A percentile compares a stretch with the other conserved stretches of the same genome.
These are phyloP conservation scores for Miamiensis avidus DNA, from an alignment of 169 alveolate genomes.

Conservation along the genomic window DNA sequence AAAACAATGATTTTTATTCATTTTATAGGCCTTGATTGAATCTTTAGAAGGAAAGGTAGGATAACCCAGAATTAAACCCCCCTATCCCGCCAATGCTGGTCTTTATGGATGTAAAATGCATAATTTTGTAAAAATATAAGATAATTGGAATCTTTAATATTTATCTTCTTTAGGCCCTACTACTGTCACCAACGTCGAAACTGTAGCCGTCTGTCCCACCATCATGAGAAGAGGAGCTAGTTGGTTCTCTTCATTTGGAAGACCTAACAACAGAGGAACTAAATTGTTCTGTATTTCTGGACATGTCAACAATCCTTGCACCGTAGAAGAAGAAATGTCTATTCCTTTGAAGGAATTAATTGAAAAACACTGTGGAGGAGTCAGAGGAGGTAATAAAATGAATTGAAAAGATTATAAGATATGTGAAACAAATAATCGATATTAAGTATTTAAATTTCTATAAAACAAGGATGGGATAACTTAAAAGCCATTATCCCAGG, in stretches of 20 bases:
- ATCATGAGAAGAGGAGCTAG: constrained; percentile 75
- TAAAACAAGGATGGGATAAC: constrained; percentile 67
- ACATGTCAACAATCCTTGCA: constrained; percentile 80
- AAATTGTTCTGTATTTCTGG: constrained; percentile 78
- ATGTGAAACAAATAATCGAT: too few relatives aligned
- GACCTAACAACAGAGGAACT: constrained; percentile 72
- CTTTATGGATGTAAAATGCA: constrained; percentile 81
- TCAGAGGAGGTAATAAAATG: constrained; percentile 62
- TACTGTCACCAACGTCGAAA: constrained; percentile 83
- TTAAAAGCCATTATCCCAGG: constrained; percentile 78
- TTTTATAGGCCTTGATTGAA: constrained; percentile 61
- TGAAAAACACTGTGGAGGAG: constrained; percentile 85
- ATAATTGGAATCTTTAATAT: too few relatives aligned
- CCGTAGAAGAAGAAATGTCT: constrained; percentile 82
- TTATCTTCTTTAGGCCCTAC: too few relatives aligned
- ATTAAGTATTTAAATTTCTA: too few relatives aligned
- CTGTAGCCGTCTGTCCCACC: constrained; percentile 83
- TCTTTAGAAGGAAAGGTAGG: constrained; percentile 83
- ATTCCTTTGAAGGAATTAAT: constrained; percentile 78
- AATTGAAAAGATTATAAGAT: too few relatives aligned
- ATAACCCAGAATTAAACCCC: constrained; percentile 83
- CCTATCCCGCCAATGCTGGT: constrained; percentile 88
- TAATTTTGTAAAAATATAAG: too few relatives aligned
- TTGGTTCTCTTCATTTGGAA: constrained; percentile 75
- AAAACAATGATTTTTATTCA: not conserved